These are phyloP conservation scores for Oryza officinalis DNA, from an alignment of 176 grass and related monocot species.

Conservation along the genomic window DNA sequence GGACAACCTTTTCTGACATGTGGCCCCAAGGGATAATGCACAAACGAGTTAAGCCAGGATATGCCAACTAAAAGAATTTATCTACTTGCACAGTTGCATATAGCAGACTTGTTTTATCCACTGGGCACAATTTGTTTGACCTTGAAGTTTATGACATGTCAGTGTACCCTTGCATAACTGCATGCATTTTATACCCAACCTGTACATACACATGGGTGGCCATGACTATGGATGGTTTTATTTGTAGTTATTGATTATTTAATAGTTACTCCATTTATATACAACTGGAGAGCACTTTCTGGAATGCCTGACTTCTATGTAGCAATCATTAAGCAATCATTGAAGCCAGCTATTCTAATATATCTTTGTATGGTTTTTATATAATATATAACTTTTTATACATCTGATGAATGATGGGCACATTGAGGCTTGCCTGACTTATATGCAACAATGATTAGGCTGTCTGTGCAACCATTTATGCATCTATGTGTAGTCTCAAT, in stretches of 20 bases:
- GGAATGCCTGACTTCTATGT: neutral
- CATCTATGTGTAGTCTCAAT: neutral
- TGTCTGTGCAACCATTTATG: neutral
- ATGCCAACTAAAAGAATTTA: slow-evolving; percentile 2
- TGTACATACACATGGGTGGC: neutral
- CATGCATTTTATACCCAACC: neutral
- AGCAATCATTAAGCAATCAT: neutral
- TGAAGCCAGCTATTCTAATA: neutral
- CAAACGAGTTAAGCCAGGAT: neutral
- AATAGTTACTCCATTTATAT: neutral
- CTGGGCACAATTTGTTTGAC: slow-evolving; percentile 13
- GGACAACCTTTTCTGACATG: neutral
- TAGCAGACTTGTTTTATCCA: neutral
- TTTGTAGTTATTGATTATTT: slow-evolving; percentile 4
- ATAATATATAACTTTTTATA: neutral
- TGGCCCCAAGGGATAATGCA: neutral
- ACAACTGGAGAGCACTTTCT: neutral
- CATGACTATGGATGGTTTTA: neutral
- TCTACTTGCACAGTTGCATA: slow-evolving; percentile 1
- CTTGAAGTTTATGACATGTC: slow-evolving; percentile 9
- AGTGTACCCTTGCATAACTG: neutral
- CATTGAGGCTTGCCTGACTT: neutral
- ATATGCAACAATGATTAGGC: slow-evolving; percentile 1
- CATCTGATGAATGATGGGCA: neutral
- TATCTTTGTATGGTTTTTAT: neutral